Conservation (phyloP, 306 rosid species). For the Dalbergia cultrata region DNA sequence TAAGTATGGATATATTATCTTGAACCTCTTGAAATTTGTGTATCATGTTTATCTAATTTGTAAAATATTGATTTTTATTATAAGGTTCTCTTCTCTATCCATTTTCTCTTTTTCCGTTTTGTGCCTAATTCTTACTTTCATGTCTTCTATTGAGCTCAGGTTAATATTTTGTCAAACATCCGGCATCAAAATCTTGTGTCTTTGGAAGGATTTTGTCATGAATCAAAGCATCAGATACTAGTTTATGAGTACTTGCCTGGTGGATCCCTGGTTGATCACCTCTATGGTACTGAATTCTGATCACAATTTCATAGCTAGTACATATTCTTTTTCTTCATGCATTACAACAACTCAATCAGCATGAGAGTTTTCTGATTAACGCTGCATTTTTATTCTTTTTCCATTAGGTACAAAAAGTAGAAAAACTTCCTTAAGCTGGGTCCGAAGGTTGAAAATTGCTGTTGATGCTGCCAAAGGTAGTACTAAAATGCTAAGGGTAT, state of each 20-base stretch:
- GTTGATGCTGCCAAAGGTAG: constrained; percentile 96
- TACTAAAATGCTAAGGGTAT: background rate
- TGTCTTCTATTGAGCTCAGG: constrained; percentile 53
- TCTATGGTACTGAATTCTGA: constrained; percentile 69
- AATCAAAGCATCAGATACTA: constrained; percentile 91
- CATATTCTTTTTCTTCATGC: constrained; percentile 8
- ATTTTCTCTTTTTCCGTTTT: background rate
- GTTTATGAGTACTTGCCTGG: constrained; percentile 92
- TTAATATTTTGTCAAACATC: constrained; percentile 80
- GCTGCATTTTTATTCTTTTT: background rate
- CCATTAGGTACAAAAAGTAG: constrained; percentile 66
- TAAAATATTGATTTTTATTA: constrained; percentile 12
- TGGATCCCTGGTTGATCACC: constrained; percentile 90
- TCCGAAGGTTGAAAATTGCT: constrained; percentile 92
- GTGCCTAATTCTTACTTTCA: constrained; percentile 30
- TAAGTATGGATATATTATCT: background rate
- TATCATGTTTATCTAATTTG: background rate
- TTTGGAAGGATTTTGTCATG: constrained; percentile 90
- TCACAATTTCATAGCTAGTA: background rate
- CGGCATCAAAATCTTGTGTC: constrained; percentile 89
- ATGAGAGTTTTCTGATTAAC: constrained; percentile 7
- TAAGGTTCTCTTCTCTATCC: background rate
- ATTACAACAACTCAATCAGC: constrained; percentile 16
- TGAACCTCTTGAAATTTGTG: constrained; percentile 6
- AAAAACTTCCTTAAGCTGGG: constrained; percentile 82